phyloP scores from a whole-genome alignment of 306 rosid genomes.

The Cotoneaster glaucophyllus region DNA sequence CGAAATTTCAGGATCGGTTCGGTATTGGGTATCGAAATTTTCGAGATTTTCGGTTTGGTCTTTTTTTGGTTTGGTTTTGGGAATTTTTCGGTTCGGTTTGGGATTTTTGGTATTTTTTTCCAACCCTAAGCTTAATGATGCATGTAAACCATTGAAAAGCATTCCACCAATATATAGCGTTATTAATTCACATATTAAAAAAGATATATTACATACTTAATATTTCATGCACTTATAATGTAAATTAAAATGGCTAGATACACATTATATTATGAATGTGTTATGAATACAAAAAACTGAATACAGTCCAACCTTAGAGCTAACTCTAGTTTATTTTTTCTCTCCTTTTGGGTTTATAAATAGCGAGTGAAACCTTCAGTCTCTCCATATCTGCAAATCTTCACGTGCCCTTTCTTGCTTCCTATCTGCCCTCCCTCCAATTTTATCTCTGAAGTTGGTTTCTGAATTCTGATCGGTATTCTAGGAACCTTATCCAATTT shows the following conservation, averaged over 20 bases:
- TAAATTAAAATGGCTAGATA: too few relatives aligned
- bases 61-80: too few relatives aligned
- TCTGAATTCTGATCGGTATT: neutral
- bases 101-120: too few relatives aligned
- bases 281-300: too few relatives aligned
- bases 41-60: too few relatives aligned
- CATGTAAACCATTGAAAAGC: neutral
- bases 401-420: constrained; percentile 31
- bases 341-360: constrained; percentile 36
- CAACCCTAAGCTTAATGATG: neutral
- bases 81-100: too few relatives aligned
- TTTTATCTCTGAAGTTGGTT: constrained; percentile 12
- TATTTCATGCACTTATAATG: neutral
- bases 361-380: constrained; percentile 12
- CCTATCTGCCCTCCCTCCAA: neutral
- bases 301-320: neutral
- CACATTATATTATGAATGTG: too few relatives aligned
- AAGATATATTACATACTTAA: too few relatives aligned
- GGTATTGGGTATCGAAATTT: too few relatives aligned
- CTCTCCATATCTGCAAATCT: constrained; percentile 30
- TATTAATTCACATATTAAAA: too few relatives aligned
- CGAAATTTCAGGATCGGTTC: too few relatives aligned
- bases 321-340: neutral
- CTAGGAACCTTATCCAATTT: constrained; percentile 46
- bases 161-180: accelerated